Conservation (phyloP, 345 rosid species). For the Eucalyptus marginata region DNA sequence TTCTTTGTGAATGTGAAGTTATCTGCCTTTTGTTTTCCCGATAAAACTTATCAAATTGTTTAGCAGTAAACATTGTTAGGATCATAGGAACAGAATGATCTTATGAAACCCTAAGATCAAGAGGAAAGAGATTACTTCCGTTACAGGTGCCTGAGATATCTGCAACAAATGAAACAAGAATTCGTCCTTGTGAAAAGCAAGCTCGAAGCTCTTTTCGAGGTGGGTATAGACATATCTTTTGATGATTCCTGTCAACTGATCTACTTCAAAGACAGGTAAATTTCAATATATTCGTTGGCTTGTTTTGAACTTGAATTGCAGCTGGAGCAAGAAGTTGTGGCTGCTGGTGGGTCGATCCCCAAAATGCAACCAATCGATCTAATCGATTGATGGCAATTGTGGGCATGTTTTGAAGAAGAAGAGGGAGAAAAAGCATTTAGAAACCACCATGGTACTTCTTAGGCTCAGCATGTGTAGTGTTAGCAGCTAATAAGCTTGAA, state of each 20-base stretch:
- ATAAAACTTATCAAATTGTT: neutral
- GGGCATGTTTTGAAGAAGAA: neutral
- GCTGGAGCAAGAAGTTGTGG: conserved; percentile 86
- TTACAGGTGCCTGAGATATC: conserved; percentile 63
- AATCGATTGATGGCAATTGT: neutral
- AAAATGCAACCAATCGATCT: neutral
- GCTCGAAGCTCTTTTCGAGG: conserved; percentile 63
- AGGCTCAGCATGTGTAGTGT: neutral
- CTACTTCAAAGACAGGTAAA: neutral
- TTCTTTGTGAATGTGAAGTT: neutral
- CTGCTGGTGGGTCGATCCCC: conserved; percentile 78
- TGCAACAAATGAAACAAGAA: conserved; percentile 82
- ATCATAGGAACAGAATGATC: neutral
- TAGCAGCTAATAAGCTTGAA: neutral
- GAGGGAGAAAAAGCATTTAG: neutral
- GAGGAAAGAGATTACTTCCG: neutral
- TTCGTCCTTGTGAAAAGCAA: conserved; percentile 60
- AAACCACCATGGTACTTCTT: neutral
- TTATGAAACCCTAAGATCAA: neutral
- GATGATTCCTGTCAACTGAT: neutral
- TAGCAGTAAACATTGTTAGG: neutral
- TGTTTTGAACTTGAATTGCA: too few species aligned
- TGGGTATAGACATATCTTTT: neutral
- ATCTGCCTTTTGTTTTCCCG: neutral
- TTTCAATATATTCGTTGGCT: too few species aligned